Base-by-base conservation (phyloP, 2,329 filamentous ascomycete species). In the Ceratocystis diversiconidia region DNA sequence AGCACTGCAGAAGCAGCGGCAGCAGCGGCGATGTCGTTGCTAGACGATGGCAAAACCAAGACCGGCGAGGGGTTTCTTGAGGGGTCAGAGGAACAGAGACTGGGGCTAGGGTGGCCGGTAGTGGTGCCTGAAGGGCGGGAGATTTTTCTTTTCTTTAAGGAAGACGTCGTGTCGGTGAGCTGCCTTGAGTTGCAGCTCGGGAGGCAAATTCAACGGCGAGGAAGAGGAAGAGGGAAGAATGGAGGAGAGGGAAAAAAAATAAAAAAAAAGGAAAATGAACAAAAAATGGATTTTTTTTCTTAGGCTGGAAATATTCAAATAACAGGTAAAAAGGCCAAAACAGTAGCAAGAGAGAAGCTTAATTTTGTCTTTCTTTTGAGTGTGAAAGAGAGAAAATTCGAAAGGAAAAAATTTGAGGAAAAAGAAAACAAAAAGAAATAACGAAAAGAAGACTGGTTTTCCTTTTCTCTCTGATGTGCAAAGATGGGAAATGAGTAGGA, bases 111-210 rank as follows among this genome's bases (percentile, higher is more conserved):
- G 41, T 55, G 30, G 25, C 55, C 43, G 59, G 57, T 62, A 52
- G 65, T 57, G 63, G 65, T 64, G 62, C 55, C 65, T 67, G 75
- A 74, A 73, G 75, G 77, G 71, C 78, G 80, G 72, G 76, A 69
- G 67, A 86, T 81, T 81, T 83, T 86, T 80, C 84, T 81, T 84
- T 86, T 87, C 83, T 86, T 87, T 81, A 78, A 80, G 79, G 83
- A 86, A 84, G 84, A 86, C 84, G 84, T 87, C 76, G 81, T 87
- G 84, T 82, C 79, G 75, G 80, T 77, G 84, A 86, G 84, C 84
- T 85, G 83, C 84, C 74, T 74, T 57, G 71, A 72, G 36, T 32
- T 60, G 82, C 82, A 85, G 82, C 82, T 85, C 82, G 75, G 72
- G 72, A 70, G 66, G 69, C 64, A 41, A 15, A 41, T 41, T 41